Percentiles rank a stretch among this genome's conserved stretches.
Conservation (phyloP, 345 rosid genomes). For the Populus deltoides region DNA sequence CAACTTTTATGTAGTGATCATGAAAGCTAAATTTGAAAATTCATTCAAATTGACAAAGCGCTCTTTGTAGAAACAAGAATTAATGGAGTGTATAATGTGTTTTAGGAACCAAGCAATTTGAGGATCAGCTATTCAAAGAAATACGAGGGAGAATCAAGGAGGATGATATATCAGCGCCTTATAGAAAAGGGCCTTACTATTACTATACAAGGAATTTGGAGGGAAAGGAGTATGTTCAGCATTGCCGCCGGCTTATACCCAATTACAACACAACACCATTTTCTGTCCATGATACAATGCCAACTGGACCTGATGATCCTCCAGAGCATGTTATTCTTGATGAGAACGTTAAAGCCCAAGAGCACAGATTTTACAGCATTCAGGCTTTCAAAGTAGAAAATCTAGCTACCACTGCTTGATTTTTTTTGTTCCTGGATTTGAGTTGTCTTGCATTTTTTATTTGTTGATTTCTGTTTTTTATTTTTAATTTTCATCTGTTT, state of each 20-base stretch:
- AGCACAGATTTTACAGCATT: conserved; percentile 51
- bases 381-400: conserved; percentile 57
- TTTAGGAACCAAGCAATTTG: conserved; percentile 66
- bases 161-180: conserved; percentile 79
- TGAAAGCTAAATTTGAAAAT: no score
- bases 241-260: conserved; percentile 55
- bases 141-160: conserved; percentile 79
- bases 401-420: background rate
- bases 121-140: conserved; percentile 63
- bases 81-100: background rate
- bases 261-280: conserved; percentile 32
- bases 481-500: conserved; percentile 7
- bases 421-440: background rate
- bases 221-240: conserved; percentile 85
- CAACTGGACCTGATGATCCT: conserved; percentile 66
- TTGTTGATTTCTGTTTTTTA: background rate
- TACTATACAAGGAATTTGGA: conserved; percentile 64
- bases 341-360: conserved; percentile 73
- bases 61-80: background rate
- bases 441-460: background rate
- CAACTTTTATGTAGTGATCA: no score
- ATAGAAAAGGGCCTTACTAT: conserved; percentile 64
- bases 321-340: conserved; percentile 81
- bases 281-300: conserved; percentile 74
- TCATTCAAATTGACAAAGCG: background rate